phyloP scores from a whole-genome alignment of 306 rosid genomes.

The Castanea sativa region DNA sequence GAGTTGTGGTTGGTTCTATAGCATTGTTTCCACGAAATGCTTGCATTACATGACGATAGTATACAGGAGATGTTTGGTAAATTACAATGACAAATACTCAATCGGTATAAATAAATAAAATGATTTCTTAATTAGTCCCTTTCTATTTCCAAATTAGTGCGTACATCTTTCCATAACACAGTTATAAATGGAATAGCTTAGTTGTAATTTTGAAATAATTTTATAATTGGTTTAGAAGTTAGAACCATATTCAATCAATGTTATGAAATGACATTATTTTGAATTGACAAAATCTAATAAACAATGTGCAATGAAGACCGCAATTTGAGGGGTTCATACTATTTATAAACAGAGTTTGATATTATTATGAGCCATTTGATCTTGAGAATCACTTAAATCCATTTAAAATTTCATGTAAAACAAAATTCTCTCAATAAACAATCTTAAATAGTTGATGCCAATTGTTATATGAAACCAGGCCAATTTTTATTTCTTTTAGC shows the following conservation, averaged over 20 bases:
- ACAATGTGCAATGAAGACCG: not conserved
- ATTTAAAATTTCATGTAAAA: conserved; percentile 23
- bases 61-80: not conserved
- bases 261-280: not conserved
- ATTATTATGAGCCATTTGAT: conserved; percentile 1
- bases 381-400: conserved; percentile 27
- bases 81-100: not conserved
- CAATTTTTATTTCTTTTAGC: conserved; percentile 27
- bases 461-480: conserved; percentile 22
- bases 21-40: not conserved
- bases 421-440: conserved; percentile 20
- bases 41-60: not conserved
- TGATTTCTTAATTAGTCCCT: not conserved
- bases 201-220: too few relatives aligned
- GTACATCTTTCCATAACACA: too few relatives aligned
- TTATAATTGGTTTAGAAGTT: too few relatives aligned
- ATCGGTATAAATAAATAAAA: not conserved
- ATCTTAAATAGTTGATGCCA: conserved; percentile 24
- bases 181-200: too few relatives aligned
- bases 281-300: not conserved
- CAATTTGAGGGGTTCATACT: not conserved
- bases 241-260: too few relatives aligned
- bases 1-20: not conserved
- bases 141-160: not conserved
- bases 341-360: not conserved